Percentiles rank a stretch among this genome's conserved stretches.
These are phyloP conservation scores for Alternaria infectoria DNA, from an alignment of 2,329 filamentous ascomycete genomes.

Conservation along the genomic window DNA sequence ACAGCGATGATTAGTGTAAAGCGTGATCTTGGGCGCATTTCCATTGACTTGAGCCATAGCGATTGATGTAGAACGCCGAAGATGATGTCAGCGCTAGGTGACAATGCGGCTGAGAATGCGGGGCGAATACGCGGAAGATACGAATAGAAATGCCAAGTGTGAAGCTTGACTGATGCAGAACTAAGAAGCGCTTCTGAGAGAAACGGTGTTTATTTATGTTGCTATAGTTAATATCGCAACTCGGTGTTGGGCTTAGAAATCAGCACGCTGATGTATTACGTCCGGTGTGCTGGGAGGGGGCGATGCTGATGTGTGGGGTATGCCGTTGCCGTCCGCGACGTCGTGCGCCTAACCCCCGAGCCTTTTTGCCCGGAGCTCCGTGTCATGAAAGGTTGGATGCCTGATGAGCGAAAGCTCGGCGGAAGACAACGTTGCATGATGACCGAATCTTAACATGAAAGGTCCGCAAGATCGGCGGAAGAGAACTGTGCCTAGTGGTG, in stretches of 20 bases:
- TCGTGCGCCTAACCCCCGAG: slow-evolving; percentile 2
- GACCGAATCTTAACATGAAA: neutral
- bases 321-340: neutral
- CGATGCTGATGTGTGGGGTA: slow-evolving; percentile 19
- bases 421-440: neutral
- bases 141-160: neutral
- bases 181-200: neutral
- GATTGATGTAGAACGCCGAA: neutral
- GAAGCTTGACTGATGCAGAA: neutral
- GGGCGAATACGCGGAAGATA: neutral
- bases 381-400: neutral
- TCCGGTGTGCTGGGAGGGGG: slow-evolving; percentile 19
- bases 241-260: slow-evolving; percentile 32
- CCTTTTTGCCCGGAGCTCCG: slow-evolving; percentile 11
- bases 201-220: neutral
- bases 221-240: neutral
- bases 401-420: neutral
- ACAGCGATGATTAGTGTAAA: slow-evolving; percentile 74
- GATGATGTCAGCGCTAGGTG: neutral
- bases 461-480: neutral
- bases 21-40: slow-evolving; percentile 60
- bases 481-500: neutral
- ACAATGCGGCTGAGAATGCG: neutral
- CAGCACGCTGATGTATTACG: slow-evolving; percentile 23
- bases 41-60: slow-evolving; percentile 33